A percentile compares a stretch with the other conserved stretches of the same genome.
phyloP scores from a whole-genome alignment of 305 asterid species.

The Fraxinus baroniana region DNA sequence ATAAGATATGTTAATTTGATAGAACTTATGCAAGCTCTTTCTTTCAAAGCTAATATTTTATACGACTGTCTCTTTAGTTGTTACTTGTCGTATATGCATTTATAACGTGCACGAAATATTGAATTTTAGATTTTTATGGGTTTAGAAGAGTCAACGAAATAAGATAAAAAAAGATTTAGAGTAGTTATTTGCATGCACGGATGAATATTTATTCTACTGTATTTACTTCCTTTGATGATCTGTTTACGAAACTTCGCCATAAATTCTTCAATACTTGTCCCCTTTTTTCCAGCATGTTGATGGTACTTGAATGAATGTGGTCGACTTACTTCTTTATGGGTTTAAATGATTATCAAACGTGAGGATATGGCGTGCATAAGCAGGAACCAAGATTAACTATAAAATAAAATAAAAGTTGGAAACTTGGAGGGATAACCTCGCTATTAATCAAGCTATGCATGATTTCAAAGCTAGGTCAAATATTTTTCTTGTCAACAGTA shows the following conservation, averaged over 20 bases:
- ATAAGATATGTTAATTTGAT: not conserved
- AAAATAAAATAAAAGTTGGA: not conserved
- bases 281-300: conserved; percentile 6
- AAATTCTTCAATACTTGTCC: not conserved
- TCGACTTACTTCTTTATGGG: not conserved
- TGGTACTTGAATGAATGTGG: not conserved
- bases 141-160: not conserved
- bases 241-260: not conserved
- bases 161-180: not conserved
- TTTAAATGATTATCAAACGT: not conserved
- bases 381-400: not conserved
- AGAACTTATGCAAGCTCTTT: not conserved
- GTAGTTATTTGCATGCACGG: not conserved
- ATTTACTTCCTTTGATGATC: not conserved
- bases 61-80: not conserved
- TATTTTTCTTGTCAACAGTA: not conserved
- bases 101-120: not conserved
- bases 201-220: not conserved
- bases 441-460: conserved; percentile 3
- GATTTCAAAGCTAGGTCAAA: not conserved
- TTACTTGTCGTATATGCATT: not conserved
- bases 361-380: not conserved
- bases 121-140: not conserved
- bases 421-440: not conserved
- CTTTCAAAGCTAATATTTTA: not conserved